These are phyloP conservation scores for Actinomortierella ambigua DNA, from an alignment of 371 early-diverging fungal species.

Conservation along the genomic window DNA sequence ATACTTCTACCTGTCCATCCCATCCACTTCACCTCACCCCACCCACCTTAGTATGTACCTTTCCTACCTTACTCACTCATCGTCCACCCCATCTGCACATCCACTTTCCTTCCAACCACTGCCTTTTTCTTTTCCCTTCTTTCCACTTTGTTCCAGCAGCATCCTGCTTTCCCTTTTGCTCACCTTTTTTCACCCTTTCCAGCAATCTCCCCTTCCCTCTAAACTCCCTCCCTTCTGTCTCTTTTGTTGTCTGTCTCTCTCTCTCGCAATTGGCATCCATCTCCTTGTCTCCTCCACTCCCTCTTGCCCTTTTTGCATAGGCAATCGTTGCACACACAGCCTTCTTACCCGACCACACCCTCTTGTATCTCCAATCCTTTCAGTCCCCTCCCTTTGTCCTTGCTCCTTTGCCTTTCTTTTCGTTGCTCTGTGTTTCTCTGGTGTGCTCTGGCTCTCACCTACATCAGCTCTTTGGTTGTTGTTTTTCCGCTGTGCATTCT, in stretches of 20 bases:
- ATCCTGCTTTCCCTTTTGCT: background rate
- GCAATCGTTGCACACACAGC: too few species aligned
- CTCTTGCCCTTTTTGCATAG: too few species aligned
- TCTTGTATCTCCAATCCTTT: too few species aligned
- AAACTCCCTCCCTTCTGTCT: background rate
- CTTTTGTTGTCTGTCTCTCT: too few species aligned
- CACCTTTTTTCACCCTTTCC: background rate
- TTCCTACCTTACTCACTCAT: background rate
- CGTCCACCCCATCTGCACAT: background rate
- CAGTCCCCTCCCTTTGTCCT: too few species aligned
- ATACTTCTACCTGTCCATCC: background rate
- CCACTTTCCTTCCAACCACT: conserved; percentile 6
- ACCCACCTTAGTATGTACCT: conserved; percentile 1
- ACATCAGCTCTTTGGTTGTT: background rate
- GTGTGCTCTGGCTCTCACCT: too few species aligned
- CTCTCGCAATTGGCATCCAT: too few species aligned
- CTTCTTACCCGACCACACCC: too few species aligned
- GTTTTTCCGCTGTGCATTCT: background rate
- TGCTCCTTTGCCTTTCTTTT: too few species aligned
- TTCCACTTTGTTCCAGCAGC: conserved; percentile 6
- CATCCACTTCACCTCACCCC: background rate
- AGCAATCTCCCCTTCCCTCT: conserved; percentile 2
- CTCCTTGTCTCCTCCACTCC: too few species aligned
- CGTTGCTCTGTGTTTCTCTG: too few species aligned
- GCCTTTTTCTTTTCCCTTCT: conserved; percentile 6